These are phyloP conservation scores for Poa annua DNA, from an alignment of 176 grass and related monocot genomes.

Conservation along the genomic window DNA sequence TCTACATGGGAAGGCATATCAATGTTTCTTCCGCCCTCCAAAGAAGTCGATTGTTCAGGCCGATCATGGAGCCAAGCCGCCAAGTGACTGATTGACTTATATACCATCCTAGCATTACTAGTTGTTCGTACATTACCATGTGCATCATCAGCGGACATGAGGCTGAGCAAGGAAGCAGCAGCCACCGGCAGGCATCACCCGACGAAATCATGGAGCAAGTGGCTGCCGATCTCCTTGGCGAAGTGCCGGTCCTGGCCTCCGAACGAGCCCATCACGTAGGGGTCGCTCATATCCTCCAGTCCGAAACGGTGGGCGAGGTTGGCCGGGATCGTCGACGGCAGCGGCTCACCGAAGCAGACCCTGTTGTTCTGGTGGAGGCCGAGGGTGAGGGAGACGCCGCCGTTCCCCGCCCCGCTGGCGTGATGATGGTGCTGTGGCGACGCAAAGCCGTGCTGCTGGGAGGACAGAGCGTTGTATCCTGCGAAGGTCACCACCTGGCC, in stretches of 20 bases:
- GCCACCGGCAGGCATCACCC: conserved; percentile 44
- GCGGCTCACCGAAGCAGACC: conserved; percentile 58
- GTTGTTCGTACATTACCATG: conserved; percentile 48
- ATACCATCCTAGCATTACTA: conserved; percentile 62
- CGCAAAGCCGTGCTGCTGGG: conserved; percentile 31
- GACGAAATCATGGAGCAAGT: conserved; percentile 94
- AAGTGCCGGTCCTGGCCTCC: conserved; percentile 79
- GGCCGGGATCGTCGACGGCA: conserved; percentile 50
- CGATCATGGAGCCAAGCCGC: conserved; percentile 42
- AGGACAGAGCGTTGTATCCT: conserved; percentile 46
- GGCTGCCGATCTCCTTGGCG: conserved; percentile 75
- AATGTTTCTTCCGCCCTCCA: conserved; percentile 46
- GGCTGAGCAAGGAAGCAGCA: not conserved
- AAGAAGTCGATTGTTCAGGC: conserved; percentile 44
- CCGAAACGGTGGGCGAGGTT: conserved; percentile 86
- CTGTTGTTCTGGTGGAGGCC: conserved; percentile 89
- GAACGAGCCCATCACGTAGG: conserved; percentile 66
- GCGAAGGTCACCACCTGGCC: conserved; percentile 58
- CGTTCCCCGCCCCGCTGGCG: not conserved
- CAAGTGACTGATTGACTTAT: conserved; percentile 51
- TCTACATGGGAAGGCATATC: conserved; percentile 48
- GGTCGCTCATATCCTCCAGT: conserved; percentile 74
- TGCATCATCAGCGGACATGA: conserved; percentile 2
- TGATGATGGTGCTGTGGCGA: conserved; percentile 53
- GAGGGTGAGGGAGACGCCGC: conserved; percentile 83